Evolutionary conservation across 2,329 filamentous ascomycete genomes (phyloP), one percentile per base, ranked within the genome.

Genomic region (Nothomitra cinnamomea): DNA sequence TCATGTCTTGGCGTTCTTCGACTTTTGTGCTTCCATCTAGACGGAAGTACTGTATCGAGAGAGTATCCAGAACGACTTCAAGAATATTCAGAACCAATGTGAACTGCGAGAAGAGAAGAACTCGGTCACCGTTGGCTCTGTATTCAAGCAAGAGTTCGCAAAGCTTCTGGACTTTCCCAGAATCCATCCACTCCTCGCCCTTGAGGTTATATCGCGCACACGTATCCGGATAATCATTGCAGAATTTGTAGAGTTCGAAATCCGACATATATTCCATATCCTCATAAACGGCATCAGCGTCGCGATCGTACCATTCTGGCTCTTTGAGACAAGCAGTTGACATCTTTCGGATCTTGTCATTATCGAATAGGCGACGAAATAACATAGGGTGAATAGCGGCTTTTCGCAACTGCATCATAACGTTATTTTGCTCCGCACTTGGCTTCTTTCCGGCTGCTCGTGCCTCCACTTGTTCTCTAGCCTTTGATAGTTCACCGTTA

Each of bases 71-170:
- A 0, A 94, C 87, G 60, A 86, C 80, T 58, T 88, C 83, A 0
- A 98, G 74, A 54, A 98, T 88, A 66, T 95, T 85, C 67, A 96
- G 84, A 53, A 95, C 83, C 58, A 87, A 83, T 5, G 87, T 87
- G 66, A 96, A 98, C 61, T 95, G 88, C 47, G 85, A 94, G 69
- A 98, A 98, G 22, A 98, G 80, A 1, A 98, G 75, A 0, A 86
- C 82, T 2, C 90, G 82, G 64, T 95, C 89, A 2, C 89, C 90
- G 52, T 87, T 88, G 56, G 76, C 70, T 58, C 82, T 82, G 67
- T 87, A 95, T 13, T 75, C 68, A 10, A 74, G 71, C 1, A 98
- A 74, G 12, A 98, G 75, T 60, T 85, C 76, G 24, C 87, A 73
- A 24, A 96, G 77, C 59, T 85, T 83, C 58, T 80, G 70, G n/a